These are phyloP conservation scores for Lachancea mirantina DNA, from an alignment of 805 yeast species.

Conservation along the genomic window DNA sequence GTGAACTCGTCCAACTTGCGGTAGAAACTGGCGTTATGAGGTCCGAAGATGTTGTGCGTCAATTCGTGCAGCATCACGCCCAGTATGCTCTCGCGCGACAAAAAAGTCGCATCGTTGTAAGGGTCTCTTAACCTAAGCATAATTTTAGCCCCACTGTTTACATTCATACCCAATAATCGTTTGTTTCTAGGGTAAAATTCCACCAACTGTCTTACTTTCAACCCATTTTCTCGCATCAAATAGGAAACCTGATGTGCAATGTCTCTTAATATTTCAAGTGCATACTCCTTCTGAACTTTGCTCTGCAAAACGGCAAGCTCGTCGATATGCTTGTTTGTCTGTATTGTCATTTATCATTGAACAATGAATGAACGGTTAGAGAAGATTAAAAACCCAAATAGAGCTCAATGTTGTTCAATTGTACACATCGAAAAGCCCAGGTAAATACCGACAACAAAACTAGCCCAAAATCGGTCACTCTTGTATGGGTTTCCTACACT, in stretches of 20 bases:
- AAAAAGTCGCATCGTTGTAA: slow-evolving; percentile 43
- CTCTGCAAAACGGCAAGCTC: slow-evolving; percentile 41
- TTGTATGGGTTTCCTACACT: no score
- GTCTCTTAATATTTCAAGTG: slow-evolving; percentile 55
- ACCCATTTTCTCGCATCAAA: slow-evolving; percentile 58
- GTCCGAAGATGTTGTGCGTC: slow-evolving; percentile 71
- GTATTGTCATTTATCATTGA: slow-evolving; percentile 2
- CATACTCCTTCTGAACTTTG: slow-evolving; percentile 42
- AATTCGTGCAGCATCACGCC: slow-evolving; percentile 88
- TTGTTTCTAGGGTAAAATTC: slow-evolving; percentile 76
- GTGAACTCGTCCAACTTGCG: slow-evolving; percentile 54
- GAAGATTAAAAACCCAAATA: no score
- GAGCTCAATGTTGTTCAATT: no score
- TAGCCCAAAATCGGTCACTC: no score
- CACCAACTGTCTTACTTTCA: slow-evolving; percentile 59
- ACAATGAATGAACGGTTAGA: no score
- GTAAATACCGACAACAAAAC: no score
- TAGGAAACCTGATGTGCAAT: slow-evolving; percentile 71
- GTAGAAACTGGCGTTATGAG: slow-evolving; percentile 73
- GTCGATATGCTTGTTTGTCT: slow-evolving; percentile 26
- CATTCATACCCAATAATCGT: slow-evolving; percentile 70
- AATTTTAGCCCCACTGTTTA: slow-evolving; percentile 68
- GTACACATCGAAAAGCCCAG: no score
- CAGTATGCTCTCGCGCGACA: slow-evolving; percentile 56
- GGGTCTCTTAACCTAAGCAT: slow-evolving; percentile 62